Base-by-base conservation (phyloP, 2,329 filamentous ascomycete species). In the Aspergillus aculeatus region DNA sequence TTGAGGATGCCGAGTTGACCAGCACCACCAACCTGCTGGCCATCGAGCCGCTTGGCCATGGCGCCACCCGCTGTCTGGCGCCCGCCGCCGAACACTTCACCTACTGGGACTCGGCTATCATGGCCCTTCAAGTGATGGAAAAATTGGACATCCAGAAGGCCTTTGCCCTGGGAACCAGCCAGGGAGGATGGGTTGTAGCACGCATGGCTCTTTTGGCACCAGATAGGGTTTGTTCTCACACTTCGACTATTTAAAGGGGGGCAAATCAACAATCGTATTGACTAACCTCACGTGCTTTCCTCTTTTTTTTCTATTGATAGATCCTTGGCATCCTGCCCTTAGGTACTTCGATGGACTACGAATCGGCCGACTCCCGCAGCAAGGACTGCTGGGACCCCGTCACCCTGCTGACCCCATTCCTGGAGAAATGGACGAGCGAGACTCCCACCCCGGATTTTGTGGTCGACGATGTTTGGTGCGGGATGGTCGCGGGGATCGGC, bases 101-200 rank as follows among this genome's bases (percentile, higher is more conserved):
- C 5, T 84, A 84, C 66, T 84, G 82, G 83, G 82, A 83, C 64
- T 78, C 80, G 0, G 81, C 81, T 1, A 74, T 78, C 56, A 83
- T 86, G 80, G 79, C 80, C 11, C 54, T 77, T 31, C 83, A 87
- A 71, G 82, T 84, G 1, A 75, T 87, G 77, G 80, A 84, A 44
- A 76, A 76, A 5, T 59, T 83, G 7, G 72, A 73, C 0, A 76
- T 83, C 19, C 63, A 75, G 14, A 78, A 77, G 62, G 76, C 76
- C 0, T 82, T 82, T 61, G 78, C 76, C 0, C 69, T 83, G 21
- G 82, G 82, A 0, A 84, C 81, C 2, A 82, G 79, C 59, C 82
- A 84, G 66, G 82, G 82, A 0, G 82, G 82, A 0, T 84, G 81
- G 80, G 78, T 84, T 11, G 77, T 77, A 1, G 76, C 78, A 5